Evolutionary conservation across 1,284 basidiomycete genomes (phyloP).

Genomic region (Ceratobasidium sp.): DNA sequence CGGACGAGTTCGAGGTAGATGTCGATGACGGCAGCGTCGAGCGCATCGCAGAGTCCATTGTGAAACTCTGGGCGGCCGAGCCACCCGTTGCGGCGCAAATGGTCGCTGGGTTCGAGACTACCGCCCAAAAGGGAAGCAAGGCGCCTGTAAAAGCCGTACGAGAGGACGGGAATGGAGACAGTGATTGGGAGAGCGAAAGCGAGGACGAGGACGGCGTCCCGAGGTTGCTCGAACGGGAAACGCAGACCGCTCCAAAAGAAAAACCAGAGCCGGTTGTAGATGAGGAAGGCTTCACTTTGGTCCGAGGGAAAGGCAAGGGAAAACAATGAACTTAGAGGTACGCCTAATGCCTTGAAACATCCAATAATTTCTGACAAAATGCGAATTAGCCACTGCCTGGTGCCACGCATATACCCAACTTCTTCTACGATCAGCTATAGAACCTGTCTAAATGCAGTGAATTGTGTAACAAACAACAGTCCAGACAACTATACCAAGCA

Average conservation of each 20-base stretch:
- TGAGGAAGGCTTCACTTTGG: slow-evolving; percentile 87
- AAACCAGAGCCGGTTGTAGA: slow-evolving; percentile 75
- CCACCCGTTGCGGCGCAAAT: slow-evolving; percentile 58
- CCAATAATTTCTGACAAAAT: not conserved
- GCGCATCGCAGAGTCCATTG: slow-evolving; percentile 73
- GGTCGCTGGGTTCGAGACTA: slow-evolving; percentile 66
- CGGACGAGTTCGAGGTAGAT: slow-evolving; percentile 83
- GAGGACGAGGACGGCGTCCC: slow-evolving; percentile 64
- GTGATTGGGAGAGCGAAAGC: slow-evolving; percentile 57
- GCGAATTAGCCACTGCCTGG: not conserved
- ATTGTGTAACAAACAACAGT: slow-evolving; percentile 40
- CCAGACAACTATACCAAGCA: slow-evolving; percentile 34
- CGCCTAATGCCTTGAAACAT: not conserved
- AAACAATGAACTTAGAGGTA: slow-evolving; percentile 16
- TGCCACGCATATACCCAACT: slow-evolving; percentile 27
- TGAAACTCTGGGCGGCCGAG: slow-evolving; percentile 70
- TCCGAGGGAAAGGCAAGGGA: slow-evolving; percentile 71
- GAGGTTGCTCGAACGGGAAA: slow-evolving; percentile 59
- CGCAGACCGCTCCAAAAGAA: slow-evolving; percentile 46
- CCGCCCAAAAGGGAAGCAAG: slow-evolving; percentile 69
- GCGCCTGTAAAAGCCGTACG: slow-evolving; percentile 64
- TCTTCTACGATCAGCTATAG: not conserved
- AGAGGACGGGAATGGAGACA: slow-evolving; percentile 57
- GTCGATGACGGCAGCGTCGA: slow-evolving; percentile 85
- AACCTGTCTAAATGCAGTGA: slow-evolving; percentile 25